Conservation (phyloP, 805 yeast genomes). For the Cyberlindnera galapagoensis region DNA sequence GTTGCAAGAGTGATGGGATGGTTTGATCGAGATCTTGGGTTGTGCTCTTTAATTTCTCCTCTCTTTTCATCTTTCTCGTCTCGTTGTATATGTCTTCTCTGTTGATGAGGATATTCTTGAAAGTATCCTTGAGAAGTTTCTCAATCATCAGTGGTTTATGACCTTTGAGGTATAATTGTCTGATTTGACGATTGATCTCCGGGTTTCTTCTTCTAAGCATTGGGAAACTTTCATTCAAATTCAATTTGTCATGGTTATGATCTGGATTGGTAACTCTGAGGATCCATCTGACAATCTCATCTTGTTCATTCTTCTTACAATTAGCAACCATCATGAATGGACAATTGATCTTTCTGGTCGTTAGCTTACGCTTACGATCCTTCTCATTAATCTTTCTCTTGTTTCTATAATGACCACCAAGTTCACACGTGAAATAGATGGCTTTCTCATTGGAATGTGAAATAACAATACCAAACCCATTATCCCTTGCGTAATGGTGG, state of each 20-base stretch:
- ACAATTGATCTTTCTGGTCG: slow-evolving; percentile 26
- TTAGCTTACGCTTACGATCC: slow-evolving; percentile 25
- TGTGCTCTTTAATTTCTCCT: slow-evolving; percentile 19
- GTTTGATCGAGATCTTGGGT: slow-evolving; percentile 21
- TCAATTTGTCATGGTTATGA: slow-evolving; percentile 25
- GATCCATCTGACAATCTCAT: slow-evolving; percentile 22
- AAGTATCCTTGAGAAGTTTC: slow-evolving; percentile 19
- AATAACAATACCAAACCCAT: slow-evolving; percentile 27
- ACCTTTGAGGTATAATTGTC: slow-evolving; percentile 25
- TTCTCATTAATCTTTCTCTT: slow-evolving; percentile 26
- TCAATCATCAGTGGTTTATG: slow-evolving; percentile 25
- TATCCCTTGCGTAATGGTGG: slow-evolving; percentile 25
- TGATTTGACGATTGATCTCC: slow-evolving; percentile 25
- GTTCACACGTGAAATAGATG: slow-evolving; percentile 26
- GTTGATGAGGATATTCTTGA: slow-evolving; percentile 23
- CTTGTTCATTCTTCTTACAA: slow-evolving; percentile 24
- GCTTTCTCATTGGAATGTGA: slow-evolving; percentile 27
- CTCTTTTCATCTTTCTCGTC: slow-evolving; percentile 28
- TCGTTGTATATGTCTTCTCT: slow-evolving; percentile 27
- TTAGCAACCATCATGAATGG: slow-evolving; percentile 27
- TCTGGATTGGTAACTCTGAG: slow-evolving; percentile 23
- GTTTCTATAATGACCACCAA: slow-evolving; percentile 26
- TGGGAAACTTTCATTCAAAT: slow-evolving; percentile 25
- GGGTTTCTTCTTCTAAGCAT: slow-evolving; percentile 27
- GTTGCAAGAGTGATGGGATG: slow-evolving; percentile 22